phyloP scores from a whole-genome alignment of 129 eudicot species.

The Smallanthus sonchifolius region DNA sequence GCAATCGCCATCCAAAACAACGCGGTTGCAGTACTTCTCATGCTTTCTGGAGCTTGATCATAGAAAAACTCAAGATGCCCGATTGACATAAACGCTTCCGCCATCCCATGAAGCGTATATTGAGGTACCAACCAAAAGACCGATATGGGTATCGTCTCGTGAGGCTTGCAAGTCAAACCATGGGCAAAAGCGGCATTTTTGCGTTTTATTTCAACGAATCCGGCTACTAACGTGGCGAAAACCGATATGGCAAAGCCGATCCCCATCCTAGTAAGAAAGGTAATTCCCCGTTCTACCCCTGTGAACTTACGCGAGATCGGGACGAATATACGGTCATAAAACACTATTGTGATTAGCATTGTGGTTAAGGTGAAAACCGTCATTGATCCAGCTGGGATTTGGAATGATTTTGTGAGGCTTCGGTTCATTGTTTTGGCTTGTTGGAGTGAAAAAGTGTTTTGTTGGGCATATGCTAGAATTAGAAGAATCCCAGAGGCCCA shows the following conservation, averaged over 20 bases:
- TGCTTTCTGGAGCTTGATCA: slow-evolving; percentile 95
- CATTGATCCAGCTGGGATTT: slow-evolving; percentile 90
- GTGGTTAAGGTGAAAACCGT: slow-evolving; percentile 62
- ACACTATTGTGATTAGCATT: slow-evolving; percentile 59
- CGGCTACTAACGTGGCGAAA: slow-evolving; percentile 76
- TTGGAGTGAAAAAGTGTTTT: slow-evolving; percentile 73
- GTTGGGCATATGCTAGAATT: slow-evolving; percentile 78
- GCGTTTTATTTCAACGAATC: slow-evolving; percentile 62
- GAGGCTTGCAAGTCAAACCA: slow-evolving; percentile 44
- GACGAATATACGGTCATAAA: slow-evolving; percentile 69
- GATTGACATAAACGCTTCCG: slow-evolving; percentile 87
- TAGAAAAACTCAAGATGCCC: slow-evolving; percentile 91
- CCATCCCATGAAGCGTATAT: slow-evolving; percentile 75
- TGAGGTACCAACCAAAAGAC: slow-evolving; percentile 83
- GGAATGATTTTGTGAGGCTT: slow-evolving; percentile 59
- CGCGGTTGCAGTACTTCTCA: slow-evolving; percentile 85
- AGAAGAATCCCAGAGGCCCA: slow-evolving; percentile 91
- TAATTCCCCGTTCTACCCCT: slow-evolving; percentile 72
- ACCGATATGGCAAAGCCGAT: slow-evolving; percentile 70
- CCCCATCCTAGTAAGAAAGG: slow-evolving; percentile 75
- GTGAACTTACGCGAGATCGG: slow-evolving; percentile 65
- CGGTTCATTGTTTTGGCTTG: slow-evolving; percentile 88
- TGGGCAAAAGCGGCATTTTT: slow-evolving; percentile 46
- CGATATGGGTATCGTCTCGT: slow-evolving; percentile 50
- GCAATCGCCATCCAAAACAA: slow-evolving; percentile 81